Conservation (phyloP, 169 alveolate genomes). For the Plasmodium cynomolgi region DNA sequence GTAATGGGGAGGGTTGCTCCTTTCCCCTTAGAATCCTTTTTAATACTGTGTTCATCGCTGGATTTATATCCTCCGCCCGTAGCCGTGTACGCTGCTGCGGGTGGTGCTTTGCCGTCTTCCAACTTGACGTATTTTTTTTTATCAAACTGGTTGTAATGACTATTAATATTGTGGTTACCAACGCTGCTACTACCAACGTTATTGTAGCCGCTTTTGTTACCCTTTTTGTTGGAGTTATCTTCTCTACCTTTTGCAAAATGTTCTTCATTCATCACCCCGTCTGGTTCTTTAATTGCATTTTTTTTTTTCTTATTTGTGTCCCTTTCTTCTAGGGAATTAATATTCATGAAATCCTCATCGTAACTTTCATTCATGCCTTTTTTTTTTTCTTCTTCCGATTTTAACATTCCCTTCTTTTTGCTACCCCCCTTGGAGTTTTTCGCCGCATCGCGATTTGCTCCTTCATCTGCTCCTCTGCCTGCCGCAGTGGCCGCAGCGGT, state of each 20-base stretch:
- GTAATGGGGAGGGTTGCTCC: not conserved
- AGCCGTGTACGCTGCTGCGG: not conserved
- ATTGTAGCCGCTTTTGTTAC: not conserved
- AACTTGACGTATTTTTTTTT: conserved; percentile 20
- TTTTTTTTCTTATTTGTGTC: conserved; percentile 13
- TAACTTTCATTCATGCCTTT: conserved; percentile 4
- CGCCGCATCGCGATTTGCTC: not conserved
- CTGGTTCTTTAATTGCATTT: conserved; percentile 16
- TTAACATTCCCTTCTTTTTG: conserved; percentile 3
- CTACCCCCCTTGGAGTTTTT: not conserved
- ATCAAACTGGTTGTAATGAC: conserved; percentile 13
- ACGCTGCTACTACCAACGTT: not conserved
- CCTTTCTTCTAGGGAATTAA: conserved; percentile 11
- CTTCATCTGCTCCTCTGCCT: not conserved
- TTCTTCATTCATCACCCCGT: conserved; percentile 12
- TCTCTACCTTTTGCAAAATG: conserved; percentile 18
- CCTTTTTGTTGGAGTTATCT: not conserved
- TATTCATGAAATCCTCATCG: conserved; percentile 22
- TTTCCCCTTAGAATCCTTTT: conserved; percentile 44
- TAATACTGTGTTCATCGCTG: conserved; percentile 14
- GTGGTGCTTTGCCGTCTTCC: conserved; percentile 29
- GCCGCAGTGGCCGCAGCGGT: not conserved
- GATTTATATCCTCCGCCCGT: conserved; percentile 12
- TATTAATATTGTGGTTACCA: conserved; percentile 15
- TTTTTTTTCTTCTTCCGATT: conserved; percentile 12